These are phyloP conservation scores for Smittium mucronatum DNA, from an alignment of 371 early-diverging fungal species.

Conservation along the genomic window DNA sequence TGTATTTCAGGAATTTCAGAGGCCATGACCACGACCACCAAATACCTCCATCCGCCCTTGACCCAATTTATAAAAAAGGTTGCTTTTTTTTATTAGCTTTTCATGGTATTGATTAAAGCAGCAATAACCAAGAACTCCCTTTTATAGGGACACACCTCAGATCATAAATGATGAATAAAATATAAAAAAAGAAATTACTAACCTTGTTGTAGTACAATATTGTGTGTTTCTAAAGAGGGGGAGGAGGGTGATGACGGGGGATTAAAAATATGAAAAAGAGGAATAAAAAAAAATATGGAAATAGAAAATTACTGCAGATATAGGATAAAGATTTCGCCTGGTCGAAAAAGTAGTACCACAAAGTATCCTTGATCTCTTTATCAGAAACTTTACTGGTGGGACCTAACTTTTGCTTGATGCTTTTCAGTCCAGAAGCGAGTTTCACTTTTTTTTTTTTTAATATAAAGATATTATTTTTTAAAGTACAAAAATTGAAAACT, in stretches of 20 bases:
- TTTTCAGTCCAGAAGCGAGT: conserved; percentile 19
- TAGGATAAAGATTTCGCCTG: conserved; percentile 10
- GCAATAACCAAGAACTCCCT: no score
- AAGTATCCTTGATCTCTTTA: conserved; percentile 22
- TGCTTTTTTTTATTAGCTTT: no score
- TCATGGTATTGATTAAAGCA: not conserved
- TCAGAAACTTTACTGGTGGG: conserved; percentile 17
- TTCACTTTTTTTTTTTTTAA: conserved; percentile 24
- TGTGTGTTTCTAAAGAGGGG: not conserved
- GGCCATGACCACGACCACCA: not conserved
- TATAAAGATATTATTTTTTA: not conserved
- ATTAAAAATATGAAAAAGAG: not conserved
- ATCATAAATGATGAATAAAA: no score
- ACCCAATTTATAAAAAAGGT: no score
- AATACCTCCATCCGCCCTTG: no score
- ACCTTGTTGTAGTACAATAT: not conserved
- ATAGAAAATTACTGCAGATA: conserved; percentile 5
- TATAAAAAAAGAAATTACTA: no score
- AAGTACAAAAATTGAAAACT: not conserved
- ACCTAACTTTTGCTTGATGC: conserved; percentile 21
- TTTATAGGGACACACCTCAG: no score
- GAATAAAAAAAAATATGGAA: not conserved
- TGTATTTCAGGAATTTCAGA: not conserved
- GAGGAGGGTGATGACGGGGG: not conserved
- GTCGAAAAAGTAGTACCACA: conserved; percentile 35